These are phyloP conservation scores for Celoporthe dispersa DNA, from an alignment of 2,329 filamentous ascomycete species.

Conservation along the genomic window DNA sequence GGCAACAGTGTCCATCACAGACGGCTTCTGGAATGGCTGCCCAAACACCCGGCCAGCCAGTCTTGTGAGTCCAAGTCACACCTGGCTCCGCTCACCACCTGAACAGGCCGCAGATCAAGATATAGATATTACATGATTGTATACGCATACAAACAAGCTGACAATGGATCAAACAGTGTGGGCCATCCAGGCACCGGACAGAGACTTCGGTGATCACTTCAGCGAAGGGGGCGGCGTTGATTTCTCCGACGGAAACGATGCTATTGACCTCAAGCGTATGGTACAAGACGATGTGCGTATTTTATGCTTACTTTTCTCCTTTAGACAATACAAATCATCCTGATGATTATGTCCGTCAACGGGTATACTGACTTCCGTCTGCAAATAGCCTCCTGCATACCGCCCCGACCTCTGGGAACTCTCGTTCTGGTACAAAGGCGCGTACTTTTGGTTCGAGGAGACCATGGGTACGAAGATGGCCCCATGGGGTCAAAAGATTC, in stretches of 20 bases:
- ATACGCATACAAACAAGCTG: background rate
- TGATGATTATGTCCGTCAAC: too few species aligned
- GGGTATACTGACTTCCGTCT: too few species aligned
- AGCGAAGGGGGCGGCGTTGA: background rate
- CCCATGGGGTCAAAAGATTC: constrained; percentile 30
- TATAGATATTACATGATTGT: too few species aligned
- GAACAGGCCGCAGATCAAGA: background rate
- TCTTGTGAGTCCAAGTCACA: background rate
- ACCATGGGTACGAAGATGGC: background rate
- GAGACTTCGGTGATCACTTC: background rate
- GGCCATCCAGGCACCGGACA: background rate
- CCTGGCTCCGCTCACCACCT: background rate
- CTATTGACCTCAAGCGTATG: background rate
- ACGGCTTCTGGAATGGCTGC: background rate
- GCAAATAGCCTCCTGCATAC: background rate
- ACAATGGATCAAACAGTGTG: background rate
- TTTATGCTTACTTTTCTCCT: too few species aligned
- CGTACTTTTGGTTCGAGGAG: background rate
- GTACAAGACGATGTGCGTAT: background rate
- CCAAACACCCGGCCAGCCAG: background rate
- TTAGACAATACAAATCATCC: too few species aligned
- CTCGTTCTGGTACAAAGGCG: background rate
- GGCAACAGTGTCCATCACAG: background rate
- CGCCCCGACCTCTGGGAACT: background rate
- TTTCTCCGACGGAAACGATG: background rate